These are phyloP conservation scores for Kwoniella newhampshirensis DNA, from an alignment of 768 basidiomycete species.

Conservation along the genomic window DNA sequence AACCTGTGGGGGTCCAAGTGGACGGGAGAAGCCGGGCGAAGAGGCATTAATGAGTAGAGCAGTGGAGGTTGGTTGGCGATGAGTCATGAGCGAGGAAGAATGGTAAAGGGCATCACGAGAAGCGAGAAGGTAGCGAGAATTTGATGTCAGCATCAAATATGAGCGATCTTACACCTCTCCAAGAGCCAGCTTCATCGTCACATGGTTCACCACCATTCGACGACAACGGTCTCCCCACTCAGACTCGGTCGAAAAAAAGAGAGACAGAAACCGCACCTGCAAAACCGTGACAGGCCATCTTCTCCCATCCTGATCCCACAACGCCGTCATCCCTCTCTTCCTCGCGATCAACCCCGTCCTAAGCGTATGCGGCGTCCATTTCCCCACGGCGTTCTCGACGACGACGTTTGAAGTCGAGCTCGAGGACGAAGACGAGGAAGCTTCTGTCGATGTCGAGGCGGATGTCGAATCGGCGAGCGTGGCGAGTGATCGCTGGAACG, in stretches of 20 bases:
- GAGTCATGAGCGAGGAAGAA: no score
- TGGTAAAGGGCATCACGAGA: no score
- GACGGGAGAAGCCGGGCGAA: no score
- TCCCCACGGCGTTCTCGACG: conserved; percentile 49
- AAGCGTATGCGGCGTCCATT: conserved; percentile 82
- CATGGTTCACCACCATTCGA: background rate
- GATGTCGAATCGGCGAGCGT: conserved; percentile 19
- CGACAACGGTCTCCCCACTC: background rate
- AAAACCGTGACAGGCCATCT: conserved; percentile 89
- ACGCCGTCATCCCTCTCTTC: conserved; percentile 91
- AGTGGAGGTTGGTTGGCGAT: no score
- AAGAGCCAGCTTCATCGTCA: background rate
- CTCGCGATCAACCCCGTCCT: conserved; percentile 90
- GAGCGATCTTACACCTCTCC: no score
- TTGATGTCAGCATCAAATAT: no score
- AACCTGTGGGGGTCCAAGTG: no score
- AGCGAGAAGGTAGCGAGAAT: no score
- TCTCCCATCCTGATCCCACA: conserved; percentile 89
- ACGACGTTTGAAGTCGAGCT: conserved; percentile 3
- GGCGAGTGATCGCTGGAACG: conserved; percentile 22
- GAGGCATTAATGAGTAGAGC: no score
- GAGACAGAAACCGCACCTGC: conserved; percentile 66
- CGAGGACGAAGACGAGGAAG: conserved; percentile 9
- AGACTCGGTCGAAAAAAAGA: no score
- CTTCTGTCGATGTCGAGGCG: no score